Base-by-base conservation (phyloP, 2,329 filamentous ascomycete genomes). In the Westerdykella sp. region DNA sequence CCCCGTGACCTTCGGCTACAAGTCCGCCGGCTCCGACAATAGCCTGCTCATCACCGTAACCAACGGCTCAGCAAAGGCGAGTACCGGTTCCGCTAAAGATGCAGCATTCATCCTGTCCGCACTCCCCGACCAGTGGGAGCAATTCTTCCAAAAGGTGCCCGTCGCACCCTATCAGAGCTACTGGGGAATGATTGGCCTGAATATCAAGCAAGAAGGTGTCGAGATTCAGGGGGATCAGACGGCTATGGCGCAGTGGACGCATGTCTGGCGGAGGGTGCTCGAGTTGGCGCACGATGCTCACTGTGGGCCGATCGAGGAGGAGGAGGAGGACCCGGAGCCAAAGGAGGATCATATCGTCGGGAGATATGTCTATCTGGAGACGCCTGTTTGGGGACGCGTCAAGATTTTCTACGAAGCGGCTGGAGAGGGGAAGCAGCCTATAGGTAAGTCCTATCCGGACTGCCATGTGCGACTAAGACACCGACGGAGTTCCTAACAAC, bases 361-460 rank as follows among this genome's bases (percentile, higher is more conserved):
- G 4, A 64, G 64, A 23, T 77, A 77, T 47, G 61, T 69, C 21
- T 75, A 71, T 44, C 63, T 76, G 35, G 63, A 65, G 1, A 60
- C 67, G 21, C 73, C 73, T 0, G 57, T 68, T 21, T 76, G 73
- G 72, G 73, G 73, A 10, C 62, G 64, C 10, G 70, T 65, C 48
- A 76, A 76, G 58, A 55, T 74, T 25, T 76, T 75, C 57, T 74
- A 74, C 49, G 73, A 76, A 47, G 65, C 60, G 18, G 62, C 70
- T 5, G 73, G 73, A 6, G 66, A 65, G 2, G 73, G 74, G 1
- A 63, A 68, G 15, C 69, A 74, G 43, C 64, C 67, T 21, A 73
- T 76, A 37, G 25, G 25, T 28, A 28, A 5, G 25, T 21, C 18
- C 18, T 21, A 5, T n/a, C n/a, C n/a, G n/a, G n/a, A n/a, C n/a